These are phyloP conservation scores for Phyllostachys edulis DNA, from an alignment of 176 grass and related monocot species.

Conservation along the genomic window DNA sequence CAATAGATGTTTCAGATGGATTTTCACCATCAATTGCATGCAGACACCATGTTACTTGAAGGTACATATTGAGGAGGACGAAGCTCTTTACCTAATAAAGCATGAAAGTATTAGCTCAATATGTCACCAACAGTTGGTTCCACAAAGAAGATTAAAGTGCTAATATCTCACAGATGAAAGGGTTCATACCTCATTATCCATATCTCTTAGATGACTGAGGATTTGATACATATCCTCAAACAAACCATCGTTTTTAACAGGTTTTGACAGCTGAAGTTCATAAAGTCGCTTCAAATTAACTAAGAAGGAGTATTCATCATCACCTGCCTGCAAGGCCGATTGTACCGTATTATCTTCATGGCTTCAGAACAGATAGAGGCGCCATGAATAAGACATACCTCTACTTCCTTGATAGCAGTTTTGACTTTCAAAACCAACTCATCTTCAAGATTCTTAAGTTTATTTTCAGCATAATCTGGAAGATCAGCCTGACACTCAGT, in stretches of 20 bases:
- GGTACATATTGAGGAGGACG: slow-evolving; percentile 91
- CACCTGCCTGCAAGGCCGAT: slow-evolving; percentile 66
- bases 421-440: slow-evolving; percentile 83
- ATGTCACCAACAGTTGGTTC: slow-evolving; percentile 8
- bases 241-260: slow-evolving; percentile 66
- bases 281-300: slow-evolving; percentile 96
- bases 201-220: slow-evolving; percentile 73
- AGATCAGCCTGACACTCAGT: slow-evolving; percentile 80
- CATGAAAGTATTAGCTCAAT: slow-evolving; percentile 16
- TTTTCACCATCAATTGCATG: slow-evolving; percentile 70
- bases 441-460: slow-evolving; percentile 86
- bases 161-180: slow-evolving; percentile 39
- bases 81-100: slow-evolving; percentile 87
- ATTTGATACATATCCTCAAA: slow-evolving; percentile 84
- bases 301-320: slow-evolving; percentile 98
- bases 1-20: slow-evolving; percentile 66
- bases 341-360: slow-evolving; percentile 24
- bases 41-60: slow-evolving; percentile 90
- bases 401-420: slow-evolving; percentile 89
- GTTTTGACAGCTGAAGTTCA: slow-evolving; percentile 86
- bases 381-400: slow-evolving; percentile 49
- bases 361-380: slow-evolving; percentile 4
- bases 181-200: slow-evolving; percentile 82
- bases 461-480: slow-evolving; percentile 79
- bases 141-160: not conserved